A percentile compares a stretch with the other conserved stretches of the same genome.
These are phyloP conservation scores for Fusarium nygamai DNA, from an alignment of 2,329 filamentous ascomycete genomes.

Conservation along the genomic window DNA sequence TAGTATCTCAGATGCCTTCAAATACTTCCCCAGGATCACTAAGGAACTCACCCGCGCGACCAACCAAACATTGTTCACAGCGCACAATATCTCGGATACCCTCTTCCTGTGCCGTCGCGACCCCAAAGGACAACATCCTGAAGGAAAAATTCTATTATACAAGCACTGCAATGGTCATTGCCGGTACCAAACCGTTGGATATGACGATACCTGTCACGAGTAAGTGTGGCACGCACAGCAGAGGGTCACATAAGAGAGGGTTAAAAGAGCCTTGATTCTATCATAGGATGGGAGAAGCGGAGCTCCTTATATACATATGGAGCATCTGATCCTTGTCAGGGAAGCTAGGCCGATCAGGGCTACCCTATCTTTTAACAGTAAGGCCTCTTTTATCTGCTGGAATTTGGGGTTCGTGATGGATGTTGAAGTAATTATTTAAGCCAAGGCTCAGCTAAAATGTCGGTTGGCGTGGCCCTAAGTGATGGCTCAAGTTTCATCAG, in stretches of 20 bases:
- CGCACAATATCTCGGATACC: no score
- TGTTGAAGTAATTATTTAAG: background rate
- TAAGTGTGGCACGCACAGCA: background rate
- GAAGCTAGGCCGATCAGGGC: background rate
- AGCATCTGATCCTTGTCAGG: background rate
- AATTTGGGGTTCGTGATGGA: background rate
- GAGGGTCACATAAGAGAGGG: background rate
- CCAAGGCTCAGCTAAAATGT: slow-evolving; percentile 22
- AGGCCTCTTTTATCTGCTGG: background rate
- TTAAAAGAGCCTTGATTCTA: background rate
- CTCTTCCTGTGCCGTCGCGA: no score
- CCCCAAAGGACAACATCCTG: no score
- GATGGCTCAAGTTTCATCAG: slow-evolving; percentile 37
- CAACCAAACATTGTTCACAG: no score
- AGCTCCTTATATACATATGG: background rate
- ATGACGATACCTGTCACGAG: no score
- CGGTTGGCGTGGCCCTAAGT: slow-evolving; percentile 11
- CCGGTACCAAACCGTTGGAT: no score
- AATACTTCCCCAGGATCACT: background rate
- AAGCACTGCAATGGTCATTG: no score
- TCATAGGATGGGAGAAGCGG: background rate
- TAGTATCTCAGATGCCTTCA: no score
- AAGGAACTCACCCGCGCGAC: background rate
- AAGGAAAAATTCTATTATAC: no score
- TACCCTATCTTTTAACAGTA: background rate